Evolutionary conservation across 768 basidiomycete genomes (phyloP), one percentile per base, ranked within the genome.

Genomic region (Mycena haematopus): DNA sequence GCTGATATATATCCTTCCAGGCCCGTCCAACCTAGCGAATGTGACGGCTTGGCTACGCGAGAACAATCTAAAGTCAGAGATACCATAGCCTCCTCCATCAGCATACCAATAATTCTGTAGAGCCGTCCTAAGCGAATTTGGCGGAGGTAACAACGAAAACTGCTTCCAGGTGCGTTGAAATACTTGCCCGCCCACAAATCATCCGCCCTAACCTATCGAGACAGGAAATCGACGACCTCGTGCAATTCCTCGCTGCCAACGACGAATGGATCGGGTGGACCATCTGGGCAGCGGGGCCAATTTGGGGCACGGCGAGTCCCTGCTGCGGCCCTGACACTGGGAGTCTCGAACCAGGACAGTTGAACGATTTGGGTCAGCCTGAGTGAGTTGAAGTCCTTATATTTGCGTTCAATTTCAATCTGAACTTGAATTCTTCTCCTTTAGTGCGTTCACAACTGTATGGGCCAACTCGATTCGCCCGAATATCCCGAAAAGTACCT

Each of bases 231-330:
- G 74, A 77, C 24, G 78, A 80, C n/a, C 63, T 82, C 69, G 69
- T 82, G 3, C 71, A 69, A 36, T 82, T 80, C 67, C 70, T 82
- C 53, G 66, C 69, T 2, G 69, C 73, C 15, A 82, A 81, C 62
- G 78, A 80, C 44, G 81, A 73, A 33, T 82, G 80, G 67, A 81
- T 82, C 49, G 81, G 81, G 15, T 82, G 80, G 81, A 58, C 78
- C 3, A 77, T 79, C 46, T 82, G 81, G 81, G 81, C 81, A 63
- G 81, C 81, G 31, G 81, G 81, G 42, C 81, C 81, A 21, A 58
- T 82, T 33, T 82, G 80, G 81, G 80, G 81, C 9, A 76, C 76
- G 6, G 56, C 58, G 58, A 76, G 76, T 10, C 76, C 79, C 10
- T 82, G 81, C 66, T 82, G 81, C 58, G 81, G 81, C 8, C 58